Evolutionary conservation across 148 eudicot species (phyloP).

Genomic region (Hydrangea macrophylla): DNA sequence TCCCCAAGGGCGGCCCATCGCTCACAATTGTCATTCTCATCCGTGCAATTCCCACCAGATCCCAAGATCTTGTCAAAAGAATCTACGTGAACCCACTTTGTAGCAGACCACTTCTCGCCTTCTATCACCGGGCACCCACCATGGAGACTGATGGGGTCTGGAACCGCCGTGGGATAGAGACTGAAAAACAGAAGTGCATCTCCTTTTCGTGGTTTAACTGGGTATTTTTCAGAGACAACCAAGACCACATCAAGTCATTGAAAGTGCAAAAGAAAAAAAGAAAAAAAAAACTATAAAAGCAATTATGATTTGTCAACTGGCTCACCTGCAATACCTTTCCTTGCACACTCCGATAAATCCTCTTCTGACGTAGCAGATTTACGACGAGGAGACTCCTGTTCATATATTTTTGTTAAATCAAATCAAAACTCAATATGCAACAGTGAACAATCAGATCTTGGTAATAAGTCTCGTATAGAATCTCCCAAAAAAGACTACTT

Average conservation of each 20-base stretch:
- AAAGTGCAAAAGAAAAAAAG: not conserved
- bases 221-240: not conserved
- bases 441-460: no score
- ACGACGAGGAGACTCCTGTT: conserved; percentile 63
- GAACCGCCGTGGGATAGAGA: conserved; percentile 64
- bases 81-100: conserved; percentile 96
- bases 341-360: conserved; percentile 81
- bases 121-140: conserved; percentile 88
- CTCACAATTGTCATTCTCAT: conserved; percentile 61
- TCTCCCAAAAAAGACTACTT: not conserved
- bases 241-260: not conserved
- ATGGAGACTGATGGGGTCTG: conserved; percentile 73
- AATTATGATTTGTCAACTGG: not conserved
- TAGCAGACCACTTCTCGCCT: conserved; percentile 98
- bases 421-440: no score
- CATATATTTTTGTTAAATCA: no score
- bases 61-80: conserved; percentile 66
- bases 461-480: no score
- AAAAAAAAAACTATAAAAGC: not conserved
- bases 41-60: conserved; percentile 49
- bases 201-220: conserved; percentile 92
- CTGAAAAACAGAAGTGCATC: conserved; percentile 97
- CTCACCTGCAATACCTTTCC: conserved; percentile 82
- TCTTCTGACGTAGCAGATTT: conserved; percentile 43
- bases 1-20: conserved; percentile 97